Percentiles rank a stretch among this genome's conserved stretches.
Evolutionary conservation across 2,329 filamentous ascomycete genomes (phyloP).

Genomic region (Exophiala aquamarina): DNA sequence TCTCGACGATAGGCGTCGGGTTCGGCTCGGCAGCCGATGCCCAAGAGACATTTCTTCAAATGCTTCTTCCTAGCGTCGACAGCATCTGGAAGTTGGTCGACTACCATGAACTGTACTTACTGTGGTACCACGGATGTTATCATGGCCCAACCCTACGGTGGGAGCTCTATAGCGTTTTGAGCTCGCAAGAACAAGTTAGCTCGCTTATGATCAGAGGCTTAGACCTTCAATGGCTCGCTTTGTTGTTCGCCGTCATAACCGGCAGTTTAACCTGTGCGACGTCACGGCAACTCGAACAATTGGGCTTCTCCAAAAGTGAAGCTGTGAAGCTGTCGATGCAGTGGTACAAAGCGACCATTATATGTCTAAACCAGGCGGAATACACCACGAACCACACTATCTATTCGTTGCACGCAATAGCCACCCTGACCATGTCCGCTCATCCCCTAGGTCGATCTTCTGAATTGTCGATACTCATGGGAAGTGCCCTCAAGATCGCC

Average conservation of each 20-base stretch:
- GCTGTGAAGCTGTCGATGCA: constrained; percentile 42
- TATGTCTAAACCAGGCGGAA: constrained; percentile 47
- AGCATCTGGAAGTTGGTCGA: constrained; percentile 24
- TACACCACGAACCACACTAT: constrained; percentile 46
- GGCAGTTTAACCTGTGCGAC: constrained; percentile 22
- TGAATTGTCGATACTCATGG: constrained; percentile 47
- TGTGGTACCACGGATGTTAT: constrained; percentile 27
- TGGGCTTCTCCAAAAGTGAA: constrained; percentile 47
- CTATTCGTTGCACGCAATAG: constrained; percentile 48
- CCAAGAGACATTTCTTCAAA: constrained; percentile 21
- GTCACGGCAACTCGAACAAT: constrained; percentile 31
- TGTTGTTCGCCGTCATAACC: constrained; percentile 27
- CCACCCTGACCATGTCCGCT: constrained; percentile 49
- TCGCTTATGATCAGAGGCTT: constrained; percentile 14
- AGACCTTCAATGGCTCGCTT: constrained; percentile 22
- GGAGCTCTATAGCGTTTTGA: constrained; percentile 19
- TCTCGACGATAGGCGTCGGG: too few relatives aligned
- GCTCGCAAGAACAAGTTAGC: constrained; percentile 6
- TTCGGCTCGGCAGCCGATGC: too few relatives aligned
- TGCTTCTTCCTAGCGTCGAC: constrained; percentile 19
- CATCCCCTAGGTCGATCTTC: constrained; percentile 52
- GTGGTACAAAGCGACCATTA: constrained; percentile 48
- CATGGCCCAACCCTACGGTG: constrained; percentile 19
- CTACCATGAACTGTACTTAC: constrained; percentile 22
- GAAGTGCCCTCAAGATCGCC: constrained; percentile 47